phyloP scores from a whole-genome alignment of 139 green algal genomes.

The Nannochloris sp. region DNA sequence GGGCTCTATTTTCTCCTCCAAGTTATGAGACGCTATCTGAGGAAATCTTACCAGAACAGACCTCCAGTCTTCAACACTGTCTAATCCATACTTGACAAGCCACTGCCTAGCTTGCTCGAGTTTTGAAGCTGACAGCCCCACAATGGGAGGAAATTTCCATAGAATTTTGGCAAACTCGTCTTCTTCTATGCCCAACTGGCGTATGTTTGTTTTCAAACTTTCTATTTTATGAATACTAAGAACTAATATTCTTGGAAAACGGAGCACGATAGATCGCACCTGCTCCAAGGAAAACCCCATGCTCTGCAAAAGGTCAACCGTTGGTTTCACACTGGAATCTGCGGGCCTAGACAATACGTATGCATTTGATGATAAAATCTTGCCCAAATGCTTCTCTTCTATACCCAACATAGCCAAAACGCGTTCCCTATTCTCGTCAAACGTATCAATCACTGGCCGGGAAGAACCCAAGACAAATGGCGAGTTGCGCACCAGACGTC shows the following conservation, averaged over 20 bases:
- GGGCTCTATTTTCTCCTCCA: constrained; percentile 6
- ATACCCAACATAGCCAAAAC: not conserved
- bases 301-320: not conserved
- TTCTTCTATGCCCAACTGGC: not conserved
- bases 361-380: constrained; percentile 8
- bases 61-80: not conserved
- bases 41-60: not conserved
- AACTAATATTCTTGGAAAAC: not conserved
- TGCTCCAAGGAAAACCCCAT: not conserved
- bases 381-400: constrained; percentile 1
- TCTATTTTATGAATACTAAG: not conserved
- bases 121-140: constrained; percentile 1
- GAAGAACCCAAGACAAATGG: not conserved
- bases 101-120: not conserved
- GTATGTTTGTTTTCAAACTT: not conserved
- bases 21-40: constrained; percentile 2
- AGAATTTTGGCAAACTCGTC: not conserved
- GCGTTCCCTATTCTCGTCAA: not conserved
- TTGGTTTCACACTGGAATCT: not conserved
- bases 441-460: not conserved
- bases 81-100: not conserved
- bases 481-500: not conserved
- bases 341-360: not conserved
- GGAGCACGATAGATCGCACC: not conserved
- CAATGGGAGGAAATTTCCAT: not conserved